phyloP scores from a whole-genome alignment of 768 basidiomycete genomes.

The Rhizopogon vinicolor region DNA sequence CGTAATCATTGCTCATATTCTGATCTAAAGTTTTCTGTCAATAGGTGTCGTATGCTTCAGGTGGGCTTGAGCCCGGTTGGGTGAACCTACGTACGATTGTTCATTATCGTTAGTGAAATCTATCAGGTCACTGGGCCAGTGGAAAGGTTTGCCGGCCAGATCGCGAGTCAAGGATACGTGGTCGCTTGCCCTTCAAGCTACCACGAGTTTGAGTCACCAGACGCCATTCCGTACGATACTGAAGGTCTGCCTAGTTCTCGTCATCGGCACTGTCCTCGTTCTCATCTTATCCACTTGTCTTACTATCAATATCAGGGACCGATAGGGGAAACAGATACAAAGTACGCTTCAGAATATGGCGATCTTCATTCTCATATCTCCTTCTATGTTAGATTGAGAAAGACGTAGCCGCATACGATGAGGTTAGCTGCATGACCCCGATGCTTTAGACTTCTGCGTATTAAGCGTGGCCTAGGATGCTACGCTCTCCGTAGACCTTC shows the following conservation, averaged over 20 bases:
- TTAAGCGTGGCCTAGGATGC: conserved; percentile 53
- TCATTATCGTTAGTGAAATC: conserved; percentile 63
- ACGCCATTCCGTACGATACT: conserved; percentile 81
- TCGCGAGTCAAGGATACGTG: conserved; percentile 82
- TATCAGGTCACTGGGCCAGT: conserved; percentile 97
- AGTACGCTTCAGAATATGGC: conserved; percentile 30
- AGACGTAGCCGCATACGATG: conserved; percentile 80
- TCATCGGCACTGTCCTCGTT: background rate
- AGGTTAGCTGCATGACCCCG: conserved; percentile 39
- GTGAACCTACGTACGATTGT: background rate
- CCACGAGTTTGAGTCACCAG: conserved; percentile 91
- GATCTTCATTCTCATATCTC: conserved; percentile 3
- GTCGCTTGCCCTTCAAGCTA: conserved; percentile 83
- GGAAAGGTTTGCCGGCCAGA: conserved; percentile 86
- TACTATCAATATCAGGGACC: conserved; percentile 46
- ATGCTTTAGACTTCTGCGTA: background rate
- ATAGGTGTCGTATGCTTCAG: conserved; percentile 81
- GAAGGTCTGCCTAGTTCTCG: conserved; percentile 50
- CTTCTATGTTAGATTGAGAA: conserved; percentile 72
- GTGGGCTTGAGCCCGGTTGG: conserved; percentile 25
- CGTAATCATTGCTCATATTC: background rate
- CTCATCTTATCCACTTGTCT: conserved; percentile 1
- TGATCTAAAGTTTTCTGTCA: background rate
- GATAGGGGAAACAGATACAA: conserved; percentile 94
- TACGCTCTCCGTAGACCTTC: conserved; percentile 68